Conservation (phyloP, 805 yeast genomes). For the Candida ficus region DNA sequence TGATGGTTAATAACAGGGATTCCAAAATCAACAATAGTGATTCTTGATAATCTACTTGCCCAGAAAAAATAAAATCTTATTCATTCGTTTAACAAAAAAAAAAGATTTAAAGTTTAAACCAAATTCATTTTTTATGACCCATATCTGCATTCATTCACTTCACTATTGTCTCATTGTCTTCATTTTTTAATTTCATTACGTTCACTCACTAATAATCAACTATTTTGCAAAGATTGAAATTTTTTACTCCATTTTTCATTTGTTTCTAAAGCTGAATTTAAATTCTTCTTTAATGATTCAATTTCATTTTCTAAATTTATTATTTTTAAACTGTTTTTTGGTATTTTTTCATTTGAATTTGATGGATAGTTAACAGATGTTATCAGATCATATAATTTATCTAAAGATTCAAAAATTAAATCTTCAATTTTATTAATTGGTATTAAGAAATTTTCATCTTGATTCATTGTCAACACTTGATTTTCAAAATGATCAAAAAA, state of each 20-base stretch:
- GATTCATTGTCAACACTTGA: background rate
- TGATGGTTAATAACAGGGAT: too few relatives aligned
- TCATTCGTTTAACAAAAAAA: too few relatives aligned
- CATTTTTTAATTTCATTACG: too few relatives aligned
- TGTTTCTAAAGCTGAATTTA: conserved; percentile 20
- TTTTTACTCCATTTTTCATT: conserved; percentile 25
- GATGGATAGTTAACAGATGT: background rate
- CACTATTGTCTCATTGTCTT: too few relatives aligned
- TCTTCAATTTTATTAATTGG: conserved; percentile 17
- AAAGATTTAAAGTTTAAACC: too few relatives aligned
- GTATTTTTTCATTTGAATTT: background rate
- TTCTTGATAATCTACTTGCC: too few relatives aligned
- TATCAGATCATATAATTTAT: background rate
- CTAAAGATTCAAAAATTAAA: conserved; percentile 8
- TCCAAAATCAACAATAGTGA: too few relatives aligned
- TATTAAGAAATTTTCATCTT: background rate
- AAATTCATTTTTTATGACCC: too few relatives aligned
- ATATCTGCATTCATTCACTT: background rate
- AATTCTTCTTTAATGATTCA: conserved; percentile 12
- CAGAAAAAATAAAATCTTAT: too few relatives aligned
- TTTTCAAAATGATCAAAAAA: conserved; percentile 7
- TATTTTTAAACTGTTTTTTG: conserved; percentile 4
- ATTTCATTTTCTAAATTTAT: conserved; percentile 13
- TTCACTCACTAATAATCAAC: background rate
- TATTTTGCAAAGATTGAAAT: conserved; percentile 5